phyloP scores from a whole-genome alignment of 345 rosid genomes.

The Brassica nigra region DNA sequence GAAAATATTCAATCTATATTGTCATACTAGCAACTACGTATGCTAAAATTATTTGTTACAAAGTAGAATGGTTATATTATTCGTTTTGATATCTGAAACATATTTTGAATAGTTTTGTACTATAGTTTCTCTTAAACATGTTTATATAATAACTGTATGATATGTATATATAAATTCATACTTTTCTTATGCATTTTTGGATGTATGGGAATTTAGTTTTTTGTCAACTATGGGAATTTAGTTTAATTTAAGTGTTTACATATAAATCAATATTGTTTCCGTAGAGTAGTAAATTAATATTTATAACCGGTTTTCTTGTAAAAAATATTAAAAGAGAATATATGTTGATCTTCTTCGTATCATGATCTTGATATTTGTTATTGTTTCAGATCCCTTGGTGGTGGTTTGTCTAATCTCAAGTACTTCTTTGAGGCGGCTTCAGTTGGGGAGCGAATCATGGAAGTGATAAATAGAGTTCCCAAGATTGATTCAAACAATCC shows the following conservation, averaged over 20 bases:
- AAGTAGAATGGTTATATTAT: not conserved
- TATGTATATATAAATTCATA: not conserved
- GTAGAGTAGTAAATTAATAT: not conserved
- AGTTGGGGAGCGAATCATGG: constrained; percentile 75
- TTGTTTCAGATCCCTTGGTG: constrained; percentile 83
- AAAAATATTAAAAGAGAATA: not conserved
- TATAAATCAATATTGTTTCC: not conserved
- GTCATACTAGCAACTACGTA: not conserved
- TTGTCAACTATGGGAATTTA: not conserved
- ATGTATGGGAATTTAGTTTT: not conserved
- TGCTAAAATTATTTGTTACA: not conserved
- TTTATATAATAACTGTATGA: not conserved
- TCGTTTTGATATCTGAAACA: not conserved
- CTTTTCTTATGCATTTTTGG: not conserved
- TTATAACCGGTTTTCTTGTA: not conserved
- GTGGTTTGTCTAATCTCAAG: constrained; percentile 60
- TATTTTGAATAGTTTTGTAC: not conserved
- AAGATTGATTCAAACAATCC: constrained; percentile 75
- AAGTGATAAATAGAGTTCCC: constrained; percentile 65
- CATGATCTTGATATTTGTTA: constrained; percentile 50
- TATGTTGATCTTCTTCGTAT: not conserved
- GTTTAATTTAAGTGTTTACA: not conserved
- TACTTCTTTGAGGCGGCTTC: constrained; percentile 60
- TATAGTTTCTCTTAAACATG: not conserved
- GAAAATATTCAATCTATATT: not conserved